Percentiles rank a stretch among this genome's conserved stretches.
Conservation (phyloP, 2,329 filamentous ascomycete species). For the Pyrenophora graminea region DNA sequence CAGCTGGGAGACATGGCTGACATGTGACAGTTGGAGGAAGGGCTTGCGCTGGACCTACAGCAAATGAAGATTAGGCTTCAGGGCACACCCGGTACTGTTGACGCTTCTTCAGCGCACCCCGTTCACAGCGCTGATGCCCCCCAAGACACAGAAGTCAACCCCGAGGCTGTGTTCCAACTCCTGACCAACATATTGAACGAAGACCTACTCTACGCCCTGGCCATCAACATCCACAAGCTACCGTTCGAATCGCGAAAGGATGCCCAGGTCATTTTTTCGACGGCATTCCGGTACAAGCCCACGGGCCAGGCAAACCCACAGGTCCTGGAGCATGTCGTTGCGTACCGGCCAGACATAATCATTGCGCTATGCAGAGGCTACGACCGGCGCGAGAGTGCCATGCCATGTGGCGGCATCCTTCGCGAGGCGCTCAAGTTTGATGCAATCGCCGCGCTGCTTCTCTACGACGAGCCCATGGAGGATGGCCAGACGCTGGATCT, state of each 20-base stretch:
- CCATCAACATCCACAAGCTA: constrained; percentile 78
- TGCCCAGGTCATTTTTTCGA: constrained; percentile 92
- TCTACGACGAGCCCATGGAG: constrained; percentile 84
- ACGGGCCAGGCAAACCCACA: constrained; percentile 74
- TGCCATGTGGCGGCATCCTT: constrained; percentile 85
- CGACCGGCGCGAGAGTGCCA: constrained; percentile 86
- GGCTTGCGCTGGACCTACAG: constrained; percentile 79
- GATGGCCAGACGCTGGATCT: constrained; percentile 77
- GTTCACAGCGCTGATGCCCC: constrained; percentile 19
- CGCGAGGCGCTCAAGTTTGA: constrained; percentile 91
- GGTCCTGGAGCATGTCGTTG: constrained; percentile 85
- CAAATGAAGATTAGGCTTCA: constrained; percentile 95
- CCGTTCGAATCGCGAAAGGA: constrained; percentile 97
- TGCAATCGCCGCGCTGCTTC: constrained; percentile 83
- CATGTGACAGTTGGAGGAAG: constrained; percentile 71
- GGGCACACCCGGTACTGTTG: constrained; percentile 76
- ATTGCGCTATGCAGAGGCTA: constrained; percentile 89
- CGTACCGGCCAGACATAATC: constrained; percentile 82
- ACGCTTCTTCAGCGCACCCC: background rate
- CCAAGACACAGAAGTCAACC: constrained; percentile 80
- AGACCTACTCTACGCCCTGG: constrained; percentile 83
- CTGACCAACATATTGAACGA: constrained; percentile 85
- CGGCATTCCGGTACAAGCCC: constrained; percentile 87
- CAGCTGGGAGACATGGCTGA: constrained; percentile 20
- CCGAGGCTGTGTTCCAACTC: constrained; percentile 85